Base-by-base conservation (phyloP, 176 grass and related monocot genomes). In the Carex scoparia region DNA sequence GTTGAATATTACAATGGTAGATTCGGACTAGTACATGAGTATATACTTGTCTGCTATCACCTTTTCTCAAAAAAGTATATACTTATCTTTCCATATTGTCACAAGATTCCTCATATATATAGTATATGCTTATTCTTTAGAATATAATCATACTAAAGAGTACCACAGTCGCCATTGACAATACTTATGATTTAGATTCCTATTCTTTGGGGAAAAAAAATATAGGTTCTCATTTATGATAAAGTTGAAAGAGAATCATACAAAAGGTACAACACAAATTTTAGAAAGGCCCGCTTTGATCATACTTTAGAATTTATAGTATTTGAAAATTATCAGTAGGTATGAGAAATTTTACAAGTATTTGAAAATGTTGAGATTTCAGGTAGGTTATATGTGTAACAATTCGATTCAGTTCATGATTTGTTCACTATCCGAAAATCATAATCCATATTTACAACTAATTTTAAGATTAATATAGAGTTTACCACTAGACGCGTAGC, bases 51-150 rank as follows among this genome's bases (percentile, higher is more conserved):
- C 42, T 53, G 18, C 11, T 18, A 18, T 8, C 35, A 18, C 67
- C 38, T 74, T 74, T 48, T 74, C 10, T 18, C 70, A 74, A 74
- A 2, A 74, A 48, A 40, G 44, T 53, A 28, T 6, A 53, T 48
- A 72, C 37, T 53, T 53, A 74, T 75, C 48, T 53, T 77, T 55
- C 48, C 72, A 83, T 48, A 15, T 83, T 61, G 57, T 23, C 23
- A 63, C 38, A 46, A 64, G 30, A 30, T 83, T 68, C 60, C 40
- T 68, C 16, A 2, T 51, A 27, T 30, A 54, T 31, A 27, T 48
- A 67, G 80, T 49, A 83, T 83, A 83, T 83, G 35, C 80, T 31
- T 49, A 66, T 83, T 65, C 63, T 51, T 83, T 83, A 5, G 69
- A 73, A 82, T 49, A 83, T 67, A 38, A 67, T 67, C 61, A 83